Conservation (phyloP, 2,329 filamentous ascomycete genomes). For the Blastomyces gilchristii region DNA sequence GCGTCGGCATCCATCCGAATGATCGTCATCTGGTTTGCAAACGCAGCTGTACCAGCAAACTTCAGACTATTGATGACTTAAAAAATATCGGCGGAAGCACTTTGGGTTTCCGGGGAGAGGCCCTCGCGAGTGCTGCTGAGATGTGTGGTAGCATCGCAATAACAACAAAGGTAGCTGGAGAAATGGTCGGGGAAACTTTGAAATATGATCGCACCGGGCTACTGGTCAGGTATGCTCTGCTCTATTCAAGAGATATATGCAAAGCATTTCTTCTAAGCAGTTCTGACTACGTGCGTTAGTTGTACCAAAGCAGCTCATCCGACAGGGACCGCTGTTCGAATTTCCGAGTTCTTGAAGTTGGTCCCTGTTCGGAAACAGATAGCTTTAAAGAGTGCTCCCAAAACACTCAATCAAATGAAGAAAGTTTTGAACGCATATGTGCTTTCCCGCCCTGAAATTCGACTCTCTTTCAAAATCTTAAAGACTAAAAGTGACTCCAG, state of each 20-base stretch:
- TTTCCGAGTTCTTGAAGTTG: slow-evolving; percentile 46
- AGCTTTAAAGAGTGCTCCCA: slow-evolving; percentile 42
- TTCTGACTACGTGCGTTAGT: slow-evolving; percentile 17
- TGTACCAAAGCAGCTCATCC: slow-evolving; percentile 43
- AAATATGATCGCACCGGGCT: slow-evolving; percentile 44
- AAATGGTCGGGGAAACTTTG: slow-evolving; percentile 43
- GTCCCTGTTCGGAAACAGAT: slow-evolving; percentile 52
- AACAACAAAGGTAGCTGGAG: slow-evolving; percentile 48
- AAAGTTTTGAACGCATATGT: slow-evolving; percentile 49
- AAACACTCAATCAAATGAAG: slow-evolving; percentile 43
- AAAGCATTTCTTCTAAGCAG: slow-evolving; percentile 16
- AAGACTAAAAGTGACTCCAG: slow-evolving; percentile 54
- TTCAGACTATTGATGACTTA: slow-evolving; percentile 47
- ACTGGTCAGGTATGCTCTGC: slow-evolving; percentile 32
- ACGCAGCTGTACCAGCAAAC: slow-evolving; percentile 55
- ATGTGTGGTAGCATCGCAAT: slow-evolving; percentile 45
- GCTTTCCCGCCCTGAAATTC: slow-evolving; percentile 46
- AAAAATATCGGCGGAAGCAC: slow-evolving; percentile 44
- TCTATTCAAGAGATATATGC: background rate
- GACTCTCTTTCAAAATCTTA: slow-evolving; percentile 46
- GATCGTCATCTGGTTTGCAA: slow-evolving; percentile 48
- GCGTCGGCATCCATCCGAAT: slow-evolving; percentile 48
- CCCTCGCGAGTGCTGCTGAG: slow-evolving; percentile 51
- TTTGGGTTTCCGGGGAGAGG: slow-evolving; percentile 56
- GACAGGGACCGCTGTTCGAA: slow-evolving; percentile 50